Evolutionary conservation across 163 green algal genomes (phyloP).

Genomic region (Chloromonas sp.): DNA sequence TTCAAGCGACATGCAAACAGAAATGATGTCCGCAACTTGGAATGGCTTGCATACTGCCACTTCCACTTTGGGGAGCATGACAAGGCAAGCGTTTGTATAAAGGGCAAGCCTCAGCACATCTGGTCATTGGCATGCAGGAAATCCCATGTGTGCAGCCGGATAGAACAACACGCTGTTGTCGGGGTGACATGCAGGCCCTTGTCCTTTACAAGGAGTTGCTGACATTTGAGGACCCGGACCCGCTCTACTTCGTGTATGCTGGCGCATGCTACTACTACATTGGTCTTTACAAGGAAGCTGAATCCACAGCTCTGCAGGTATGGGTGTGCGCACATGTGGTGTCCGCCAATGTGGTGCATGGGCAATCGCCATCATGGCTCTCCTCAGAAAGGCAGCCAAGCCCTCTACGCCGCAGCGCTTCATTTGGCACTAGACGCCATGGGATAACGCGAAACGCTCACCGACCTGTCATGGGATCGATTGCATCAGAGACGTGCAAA

Average conservation of each 20-base stretch:
- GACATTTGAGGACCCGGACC: constrained; percentile 50
- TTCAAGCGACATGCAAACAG: constrained; percentile 46
- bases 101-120: too few relatives aligned
- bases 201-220: constrained; percentile 65
- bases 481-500: too few relatives aligned
- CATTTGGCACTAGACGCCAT: too few relatives aligned
- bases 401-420: too few relatives aligned
- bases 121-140: too few relatives aligned
- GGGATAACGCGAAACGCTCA: too few relatives aligned
- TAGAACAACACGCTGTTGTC: too few relatives aligned
- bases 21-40: constrained; percentile 44
- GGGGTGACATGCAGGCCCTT: constrained; percentile 39
- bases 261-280: constrained; percentile 70
- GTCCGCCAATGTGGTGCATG: too few relatives aligned
- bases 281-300: constrained; percentile 59
- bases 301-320: constrained; percentile 45
- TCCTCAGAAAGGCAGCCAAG: too few relatives aligned
- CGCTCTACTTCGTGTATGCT: constrained; percentile 54
- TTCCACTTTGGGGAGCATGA: constrained; percentile 76
- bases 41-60: constrained; percentile 74
- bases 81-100: constrained; percentile 26
- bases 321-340: background rate
- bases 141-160: too few relatives aligned
- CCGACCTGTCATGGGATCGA: too few relatives aligned
- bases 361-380: too few relatives aligned